Evolutionary conservation across 176 grass and related monocot genomes (phyloP).

Genomic region (Eragrostis nindensis): DNA sequence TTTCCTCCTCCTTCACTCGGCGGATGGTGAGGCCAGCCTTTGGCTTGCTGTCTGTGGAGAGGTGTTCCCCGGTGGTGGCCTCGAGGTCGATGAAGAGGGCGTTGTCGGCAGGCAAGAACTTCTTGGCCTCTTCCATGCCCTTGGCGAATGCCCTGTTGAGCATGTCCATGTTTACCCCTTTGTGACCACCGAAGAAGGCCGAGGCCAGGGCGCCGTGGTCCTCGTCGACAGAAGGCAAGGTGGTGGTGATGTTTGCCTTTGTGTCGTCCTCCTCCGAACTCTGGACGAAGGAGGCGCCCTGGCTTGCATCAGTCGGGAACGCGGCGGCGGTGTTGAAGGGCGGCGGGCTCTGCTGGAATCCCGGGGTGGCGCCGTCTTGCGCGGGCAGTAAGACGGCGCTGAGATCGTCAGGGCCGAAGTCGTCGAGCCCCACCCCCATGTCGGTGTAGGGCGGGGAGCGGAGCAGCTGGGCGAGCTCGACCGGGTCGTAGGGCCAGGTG

Average conservation of each 20-base stretch:
- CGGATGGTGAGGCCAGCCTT: not conserved
- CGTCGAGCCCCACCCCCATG: not conserved
- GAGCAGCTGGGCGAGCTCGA: constrained; percentile 49
- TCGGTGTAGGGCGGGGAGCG: constrained; percentile 26
- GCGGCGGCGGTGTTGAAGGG: no score
- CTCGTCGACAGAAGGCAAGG: not conserved
- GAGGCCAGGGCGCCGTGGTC: constrained; percentile 11
- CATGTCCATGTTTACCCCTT: constrained; percentile 23
- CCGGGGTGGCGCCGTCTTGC: not conserved
- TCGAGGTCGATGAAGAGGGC: constrained; percentile 30
- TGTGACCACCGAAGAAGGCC: constrained; percentile 36
- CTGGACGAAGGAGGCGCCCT: no score
- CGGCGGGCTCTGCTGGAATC: not conserved
- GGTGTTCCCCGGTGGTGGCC: constrained; percentile 2
- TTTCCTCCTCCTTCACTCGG: constrained; percentile 37
- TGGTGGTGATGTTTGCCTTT: not conserved
- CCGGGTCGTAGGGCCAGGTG: constrained; percentile 39
- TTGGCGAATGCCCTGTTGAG: constrained; percentile 48
- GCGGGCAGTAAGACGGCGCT: not conserved
- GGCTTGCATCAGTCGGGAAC: no score
- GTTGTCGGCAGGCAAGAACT: constrained; percentile 52
- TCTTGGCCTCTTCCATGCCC: constrained; percentile 57
- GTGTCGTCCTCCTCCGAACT: not conserved
- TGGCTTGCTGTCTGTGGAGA: not conserved
- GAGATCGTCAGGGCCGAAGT: not conserved